Percentiles rank a stretch among this genome's conserved stretches.
Evolutionary conservation across 331 rosid genomes (phyloP).

Genomic region (Phaseolus coccineus): DNA sequence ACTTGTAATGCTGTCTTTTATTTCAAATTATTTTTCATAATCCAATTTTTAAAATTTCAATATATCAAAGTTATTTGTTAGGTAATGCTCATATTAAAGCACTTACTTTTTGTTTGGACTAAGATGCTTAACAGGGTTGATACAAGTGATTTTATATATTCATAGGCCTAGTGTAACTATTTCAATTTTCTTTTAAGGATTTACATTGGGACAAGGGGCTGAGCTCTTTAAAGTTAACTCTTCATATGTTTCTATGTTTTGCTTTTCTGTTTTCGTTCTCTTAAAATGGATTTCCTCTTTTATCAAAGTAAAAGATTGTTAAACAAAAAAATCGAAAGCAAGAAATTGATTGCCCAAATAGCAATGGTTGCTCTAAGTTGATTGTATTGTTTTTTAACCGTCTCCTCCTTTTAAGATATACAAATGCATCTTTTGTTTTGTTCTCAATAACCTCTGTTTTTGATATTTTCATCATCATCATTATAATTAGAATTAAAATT

Average conservation of each 20-base stretch:
- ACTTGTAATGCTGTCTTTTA: neutral
- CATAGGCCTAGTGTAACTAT: constrained; percentile 13
- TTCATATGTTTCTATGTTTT: too few relatives aligned
- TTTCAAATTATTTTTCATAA: constrained; percentile 17
- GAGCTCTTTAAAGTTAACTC: too few relatives aligned
- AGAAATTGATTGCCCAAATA: constrained; percentile 23
- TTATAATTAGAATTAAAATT: neutral
- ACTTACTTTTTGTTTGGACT: constrained; percentile 31
- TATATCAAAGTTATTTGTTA: constrained; percentile 30
- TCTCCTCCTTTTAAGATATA: constrained; percentile 15
- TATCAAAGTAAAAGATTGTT: constrained; percentile 24
- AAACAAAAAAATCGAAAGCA: constrained; percentile 15
- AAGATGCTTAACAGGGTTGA: constrained; percentile 19
- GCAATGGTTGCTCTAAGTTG: constrained; percentile 19
- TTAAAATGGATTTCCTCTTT: neutral
- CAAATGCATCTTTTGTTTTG: constrained; percentile 19
- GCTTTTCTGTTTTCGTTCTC: too few relatives aligned
- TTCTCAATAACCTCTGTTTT: constrained; percentile 33
- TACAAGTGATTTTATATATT: constrained; percentile 1
- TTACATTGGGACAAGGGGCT: too few relatives aligned
- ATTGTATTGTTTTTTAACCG: constrained; percentile 9
- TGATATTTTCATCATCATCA: constrained; percentile 1
- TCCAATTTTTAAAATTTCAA: constrained; percentile 33
- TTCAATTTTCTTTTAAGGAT: too few relatives aligned
- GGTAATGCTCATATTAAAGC: constrained; percentile 5